Evolutionary conservation across 495 filamentous ascomycete species (phyloP), one percentile per base, ranked within the genome.

Genomic region (Penicillium daleae): DNA sequence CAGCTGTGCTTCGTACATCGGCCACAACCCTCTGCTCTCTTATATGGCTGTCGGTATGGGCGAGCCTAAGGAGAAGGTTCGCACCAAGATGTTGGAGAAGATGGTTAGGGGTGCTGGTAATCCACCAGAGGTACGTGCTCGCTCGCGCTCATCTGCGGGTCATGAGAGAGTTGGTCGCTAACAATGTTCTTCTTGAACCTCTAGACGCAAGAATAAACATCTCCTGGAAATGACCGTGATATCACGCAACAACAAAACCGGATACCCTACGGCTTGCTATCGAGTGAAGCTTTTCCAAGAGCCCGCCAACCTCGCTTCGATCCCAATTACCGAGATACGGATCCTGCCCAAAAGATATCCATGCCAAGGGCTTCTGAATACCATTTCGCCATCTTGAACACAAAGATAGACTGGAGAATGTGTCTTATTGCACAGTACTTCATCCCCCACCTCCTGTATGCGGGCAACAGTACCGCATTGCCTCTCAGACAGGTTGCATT

Each of bases 71-170:
- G 91, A 93, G 77, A 92, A 91, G 76, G 86, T 92, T 59, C 83
- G 93, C 62, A 85, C 86, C 3, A 78, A 83, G 76, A 85, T 96
- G 80, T 85, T 98, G 59, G 89, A 96, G 76, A 90, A 92, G 79
- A 98, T 98, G 94, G 87, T 97, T 46, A 86, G 92, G 66, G 93
- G 93, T 3, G 92, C 89, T 60, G 93, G 94, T 49, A 89, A 90
- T 63, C 92, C 92, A 58, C 92, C 92, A 19, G 83, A 86, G 62
- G 85, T 84, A 63, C n/a, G 75, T 66, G 48, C 15, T 1, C 9
- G 10, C 4, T 6, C 10, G 22, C 24, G 12, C 19, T 33, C 39
- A 26, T 12, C 17, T 32, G 46, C n/a, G 29, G 12, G 31, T 42
- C 15, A 2, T 32, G 32, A 42, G 48, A 53, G 26, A 44, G 29